Base-by-base conservation (phyloP, 345 rosid genomes). In the Dimocarpus longan region DNA sequence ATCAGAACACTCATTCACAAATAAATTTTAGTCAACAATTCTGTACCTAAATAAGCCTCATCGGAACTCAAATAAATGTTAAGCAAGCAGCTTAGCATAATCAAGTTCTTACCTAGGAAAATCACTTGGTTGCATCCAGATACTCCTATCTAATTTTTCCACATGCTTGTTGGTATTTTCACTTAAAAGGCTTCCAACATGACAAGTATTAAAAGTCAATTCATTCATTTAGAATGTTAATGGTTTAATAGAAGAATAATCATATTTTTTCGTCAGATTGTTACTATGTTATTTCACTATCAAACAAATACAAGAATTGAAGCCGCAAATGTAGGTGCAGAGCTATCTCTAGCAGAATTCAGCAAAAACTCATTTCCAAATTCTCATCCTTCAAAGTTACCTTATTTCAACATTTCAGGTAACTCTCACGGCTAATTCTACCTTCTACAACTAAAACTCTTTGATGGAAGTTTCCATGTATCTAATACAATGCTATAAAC, bases 61-160 rank as follows among this genome's bases (percentile, higher is more conserved):
- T 5, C 48, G 54, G 8, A 76, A 75, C 71, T 54, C 79, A 54
- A 54, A 22, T 6, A 56, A 39, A 19, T 75, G n/a, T 48, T 59
- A 28, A 75, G 62, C 46, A 62, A 10, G 71, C n/a, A 75, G 0
- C 28, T 28, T 10, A 18, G 62, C 39, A 48, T 46, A 70, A 75
- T 65, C 78, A 19, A 64, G 70, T 54, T 42, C 73, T 67, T 52
- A 48, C 44, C 70, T 18, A 75, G 6, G 40, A 4, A 59, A 2
- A 63, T 28, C 18, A 67, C 56, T 42, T 21, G 37, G 19, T 22
- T 39, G 26, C 22, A 21, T 68, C 67, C 66, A 76, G 22, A 52
- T 40, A 66, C 24, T 50, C 37, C 70, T 67, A 76, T 56, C 66
- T 9, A 67, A 67, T 40, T 66, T 52, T 46, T 13, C 15, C 22